Percentiles rank a stretch among this genome's conserved stretches.
Evolutionary conservation across 768 basidiomycete species (phyloP).

Genomic region (Zangia roseola): DNA sequence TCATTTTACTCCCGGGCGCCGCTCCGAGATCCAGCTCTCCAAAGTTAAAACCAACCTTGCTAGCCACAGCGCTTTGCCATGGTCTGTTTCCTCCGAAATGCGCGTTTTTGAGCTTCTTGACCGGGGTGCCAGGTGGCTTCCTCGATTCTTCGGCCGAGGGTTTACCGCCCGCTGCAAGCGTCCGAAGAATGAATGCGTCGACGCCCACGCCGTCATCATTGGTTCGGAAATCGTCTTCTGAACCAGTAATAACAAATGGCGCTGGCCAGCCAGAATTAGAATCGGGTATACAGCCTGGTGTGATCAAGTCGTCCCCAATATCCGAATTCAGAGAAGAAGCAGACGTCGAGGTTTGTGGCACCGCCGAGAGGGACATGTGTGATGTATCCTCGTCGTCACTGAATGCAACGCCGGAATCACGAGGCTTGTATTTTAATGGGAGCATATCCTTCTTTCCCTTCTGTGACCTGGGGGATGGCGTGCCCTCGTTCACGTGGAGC

Average conservation of each 20-base stretch:
- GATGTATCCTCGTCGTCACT: slow-evolving; percentile 55
- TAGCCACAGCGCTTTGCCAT: slow-evolving; percentile 79
- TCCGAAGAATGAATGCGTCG: slow-evolving; percentile 71
- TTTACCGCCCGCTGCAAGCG: slow-evolving; percentile 59
- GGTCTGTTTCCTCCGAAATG: slow-evolving; percentile 58
- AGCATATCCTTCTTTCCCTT: slow-evolving; percentile 35
- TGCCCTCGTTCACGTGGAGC: slow-evolving; percentile 52
- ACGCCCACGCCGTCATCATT: slow-evolving; percentile 42
- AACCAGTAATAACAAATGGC: slow-evolving; percentile 37
- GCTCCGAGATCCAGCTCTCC: slow-evolving; percentile 37
- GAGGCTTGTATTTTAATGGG: slow-evolving; percentile 68
- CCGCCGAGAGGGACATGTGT: slow-evolving; percentile 28
- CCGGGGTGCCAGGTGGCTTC: slow-evolving; percentile 76
- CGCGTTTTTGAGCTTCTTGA: slow-evolving; percentile 69
- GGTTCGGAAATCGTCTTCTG: slow-evolving; percentile 37
- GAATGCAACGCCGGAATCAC: slow-evolving; percentile 63
- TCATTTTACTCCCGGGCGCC: slow-evolving; percentile 40
- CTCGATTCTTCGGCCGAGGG: slow-evolving; percentile 45
- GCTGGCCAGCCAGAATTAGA: slow-evolving; percentile 62
- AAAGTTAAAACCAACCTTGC: slow-evolving; percentile 58
- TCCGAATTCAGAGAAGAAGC: slow-evolving; percentile 60
- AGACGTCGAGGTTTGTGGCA: slow-evolving; percentile 63
- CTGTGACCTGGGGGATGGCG: slow-evolving; percentile 54
- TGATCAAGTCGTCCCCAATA: slow-evolving; percentile 63
- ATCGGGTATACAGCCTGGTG: slow-evolving; percentile 59